Evolutionary conservation across 1,139 yeast species (phyloP).

Genomic region (Taphrina betulina): DNA sequence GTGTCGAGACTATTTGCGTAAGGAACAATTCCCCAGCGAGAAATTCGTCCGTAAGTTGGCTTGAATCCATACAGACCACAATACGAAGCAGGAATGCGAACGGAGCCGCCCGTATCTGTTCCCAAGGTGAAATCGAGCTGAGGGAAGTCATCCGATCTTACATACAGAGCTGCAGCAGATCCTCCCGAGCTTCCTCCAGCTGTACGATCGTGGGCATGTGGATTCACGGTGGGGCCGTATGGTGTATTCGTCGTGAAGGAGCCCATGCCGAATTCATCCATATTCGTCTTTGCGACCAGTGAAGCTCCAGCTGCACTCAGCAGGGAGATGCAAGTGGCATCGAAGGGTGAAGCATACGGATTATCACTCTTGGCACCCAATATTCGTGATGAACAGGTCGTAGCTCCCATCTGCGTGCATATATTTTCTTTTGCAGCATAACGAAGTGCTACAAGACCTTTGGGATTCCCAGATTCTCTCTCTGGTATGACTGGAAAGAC

Average conservation of each 20-base stretch:
- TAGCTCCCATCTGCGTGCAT: constrained; percentile 17
- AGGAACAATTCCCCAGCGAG: constrained; percentile 87
- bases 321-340: constrained; percentile 67
- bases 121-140: constrained; percentile 49
- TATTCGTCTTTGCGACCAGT: constrained; percentile 79
- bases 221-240: constrained; percentile 71
- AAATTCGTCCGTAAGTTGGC: constrained; percentile 87
- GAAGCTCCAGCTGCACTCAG: constrained; percentile 55
- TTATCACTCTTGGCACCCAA: constrained; percentile 29
- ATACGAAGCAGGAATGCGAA: constrained; percentile 85
- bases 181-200: constrained; percentile 98
- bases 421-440: constrained; percentile 32
- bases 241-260: constrained; percentile 51
- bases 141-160: neutral
- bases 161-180: constrained; percentile 65
- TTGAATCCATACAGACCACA: constrained; percentile 83
- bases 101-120: constrained; percentile 97
- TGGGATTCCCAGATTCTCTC: neutral
- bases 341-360: constrained; percentile 69
- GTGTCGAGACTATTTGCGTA: constrained; percentile 95
- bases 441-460: neutral
- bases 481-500: neutral
- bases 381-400: constrained; percentile 28
- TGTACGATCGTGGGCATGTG: constrained; percentile 51
- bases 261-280: constrained; percentile 99